Base-by-base conservation (phyloP, 2,329 filamentous ascomycete species). In the Diplodia corticola region DNA sequence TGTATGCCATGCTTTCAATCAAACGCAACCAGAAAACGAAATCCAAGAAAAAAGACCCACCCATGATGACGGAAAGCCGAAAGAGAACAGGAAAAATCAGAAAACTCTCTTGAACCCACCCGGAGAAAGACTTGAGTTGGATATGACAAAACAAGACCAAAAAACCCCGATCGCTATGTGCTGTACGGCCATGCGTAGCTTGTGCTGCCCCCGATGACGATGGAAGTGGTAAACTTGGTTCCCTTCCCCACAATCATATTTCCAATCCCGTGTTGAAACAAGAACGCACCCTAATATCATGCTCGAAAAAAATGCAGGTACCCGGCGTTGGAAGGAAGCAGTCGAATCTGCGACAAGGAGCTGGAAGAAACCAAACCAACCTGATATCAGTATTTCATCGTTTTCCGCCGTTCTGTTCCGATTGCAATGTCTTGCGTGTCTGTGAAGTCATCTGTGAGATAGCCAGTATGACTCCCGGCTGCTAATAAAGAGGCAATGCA, bases 141-240 rank as follows among this genome's bases (percentile, higher is more conserved):
- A 61, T n/a, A 49, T 48, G 44, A 10, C 40, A 61, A 48, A 61
- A 35, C 30, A 33, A 61, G 22, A 61, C 26, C 26, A 61, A 61
- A 61, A 26, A 61, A 49, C 57, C 57, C 57, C 57, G 57, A 49
- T 61, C 57, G 57, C 57, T 61, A 60, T 60, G 57, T 61, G 40
- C 57, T 61, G 40, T 61, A 61, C 57, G 57, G 57, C 35, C 24
- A 61, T 61, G 57, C 57, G 13, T 61, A 26, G 44, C 17, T 15
- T 61, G 57, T 20, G 40, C 22, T 46, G 13, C 17, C 33, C 33
- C 57, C 49, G 57, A 49, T 13, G 40, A 48, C 33, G 24, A 30
- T 60, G 33, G 37, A 17, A 60, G 30, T 55, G 9, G 54, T 28
- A 49, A 54, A 26, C n/a, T 22, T 59, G 9, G n/a, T 20, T n/a